Base-by-base conservation (phyloP, 2,329 filamentous ascomycete species). In the Penicillium sp. region DNA sequence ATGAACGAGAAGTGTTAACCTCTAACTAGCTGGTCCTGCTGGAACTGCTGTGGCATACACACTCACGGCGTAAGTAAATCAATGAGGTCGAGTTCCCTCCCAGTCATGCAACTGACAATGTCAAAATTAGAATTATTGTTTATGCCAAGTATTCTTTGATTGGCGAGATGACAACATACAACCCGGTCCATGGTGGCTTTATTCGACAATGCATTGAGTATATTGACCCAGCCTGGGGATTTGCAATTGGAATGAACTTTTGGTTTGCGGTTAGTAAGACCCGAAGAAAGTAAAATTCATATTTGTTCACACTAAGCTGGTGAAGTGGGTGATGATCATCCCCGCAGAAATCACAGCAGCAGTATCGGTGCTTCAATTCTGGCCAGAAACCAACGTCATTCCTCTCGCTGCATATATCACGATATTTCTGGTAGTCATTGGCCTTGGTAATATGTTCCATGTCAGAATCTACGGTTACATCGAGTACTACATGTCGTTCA, bases 261-360 rank as follows among this genome's bases (percentile, higher is more conserved):
- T 76, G 74, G 73, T 76, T 75, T 57, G 59, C 68, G 10, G 71
- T 72, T 55, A 60, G 69, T 60, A 4, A 10, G 10, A 0, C 17
- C 22, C 24, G 10, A 30, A 3, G 17, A 1, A 19, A 15, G 6
- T 9, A 1, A 12, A 38, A 50, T 35, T 24, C 38, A 38, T 12
- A 53, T 53, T 56, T n/a, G 49, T 12, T 22, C 15, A 2, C 35
- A 44, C 6, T n/a, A n/a, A n/a, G n/a, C n/a, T 40, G 22, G 0
- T 45, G 13, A 45, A 73, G 61, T 75, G 72, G 72, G 71, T 75
- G 17, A 74, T 74, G 68, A 71, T 71, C 22, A 75, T 70, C 1
- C 74, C 75, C 12, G 72, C 74, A 13, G 73, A 76, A 56, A 75
- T 77, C n/a, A 76, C 74, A 15, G 74, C 75, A 8, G 75, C 75